Evolutionary conservation across 164 flowering plant genomes (phyloP).

Genomic region (Dillenia suffruticosa): DNA sequence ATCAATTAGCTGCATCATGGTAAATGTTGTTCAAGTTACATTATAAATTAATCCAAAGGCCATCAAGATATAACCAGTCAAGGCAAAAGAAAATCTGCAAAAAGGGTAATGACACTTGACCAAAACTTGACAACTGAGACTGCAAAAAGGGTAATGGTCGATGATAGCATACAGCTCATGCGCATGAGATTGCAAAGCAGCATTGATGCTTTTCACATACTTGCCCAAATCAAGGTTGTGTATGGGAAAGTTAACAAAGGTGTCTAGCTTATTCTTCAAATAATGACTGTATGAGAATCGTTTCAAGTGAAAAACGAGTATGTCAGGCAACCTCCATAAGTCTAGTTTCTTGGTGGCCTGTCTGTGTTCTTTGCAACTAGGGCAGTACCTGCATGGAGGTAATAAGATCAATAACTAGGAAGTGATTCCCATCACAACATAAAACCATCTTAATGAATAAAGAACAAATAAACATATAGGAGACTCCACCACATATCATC

Average conservation of each 20-base stretch:
- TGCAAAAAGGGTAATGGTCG: conserved; percentile 52
- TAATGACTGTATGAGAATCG: conserved; percentile 86
- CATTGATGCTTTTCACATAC: conserved; percentile 54
- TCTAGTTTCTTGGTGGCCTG: conserved; percentile 94
- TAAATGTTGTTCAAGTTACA: no score
- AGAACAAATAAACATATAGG: not conserved
- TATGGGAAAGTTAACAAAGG: conserved; percentile 82
- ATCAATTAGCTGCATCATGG: conserved; percentile 56
- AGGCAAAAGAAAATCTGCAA: not conserved
- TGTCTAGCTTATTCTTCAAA: conserved; percentile 85
- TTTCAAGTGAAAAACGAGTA: conserved; percentile 89
- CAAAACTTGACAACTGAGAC: no score
- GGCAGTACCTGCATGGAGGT: conserved; percentile 74
- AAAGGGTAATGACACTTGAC: not conserved
- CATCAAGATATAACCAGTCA: not conserved
- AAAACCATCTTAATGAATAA: not conserved
- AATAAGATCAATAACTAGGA: no score
- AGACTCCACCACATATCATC: conserved; percentile 88
- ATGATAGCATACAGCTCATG: conserved; percentile 92
- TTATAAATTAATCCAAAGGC: no score
- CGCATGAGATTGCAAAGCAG: conserved; percentile 32
- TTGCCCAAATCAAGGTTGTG: conserved; percentile 77
- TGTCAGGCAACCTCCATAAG: conserved; percentile 91
- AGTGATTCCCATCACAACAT: not conserved
- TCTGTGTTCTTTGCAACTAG: conserved; percentile 87